These are phyloP conservation scores for Acacia concinna DNA, from an alignment of 331 rosid genomes.

Conservation along the genomic window DNA sequence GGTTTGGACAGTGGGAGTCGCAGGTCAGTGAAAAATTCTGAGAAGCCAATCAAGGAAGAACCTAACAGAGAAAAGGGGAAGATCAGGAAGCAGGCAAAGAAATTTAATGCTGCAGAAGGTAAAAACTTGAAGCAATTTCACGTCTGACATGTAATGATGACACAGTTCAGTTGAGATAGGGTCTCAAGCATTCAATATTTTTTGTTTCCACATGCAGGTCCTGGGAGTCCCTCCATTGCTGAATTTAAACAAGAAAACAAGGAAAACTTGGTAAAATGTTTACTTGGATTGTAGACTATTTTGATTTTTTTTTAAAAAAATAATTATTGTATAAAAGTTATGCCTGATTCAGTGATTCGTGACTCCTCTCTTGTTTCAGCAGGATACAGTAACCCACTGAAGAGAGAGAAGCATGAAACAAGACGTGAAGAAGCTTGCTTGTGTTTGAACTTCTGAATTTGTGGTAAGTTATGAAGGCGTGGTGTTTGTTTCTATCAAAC, in stretches of 20 bases:
- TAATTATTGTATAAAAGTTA: background rate
- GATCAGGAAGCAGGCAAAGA: conserved; percentile 48
- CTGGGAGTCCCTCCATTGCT: conserved; percentile 20
- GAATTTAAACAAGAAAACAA: conserved; percentile 63
- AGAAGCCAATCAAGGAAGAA: conserved; percentile 51
- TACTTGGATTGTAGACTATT: background rate
- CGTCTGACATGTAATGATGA: background rate
- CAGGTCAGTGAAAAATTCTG: conserved; percentile 46
- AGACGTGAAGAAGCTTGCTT: conserved; percentile 36
- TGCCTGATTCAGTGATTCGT: background rate
- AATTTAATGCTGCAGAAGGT: conserved; percentile 51
- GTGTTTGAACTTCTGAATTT: conserved; percentile 15
- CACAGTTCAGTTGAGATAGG: background rate
- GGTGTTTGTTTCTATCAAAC: conserved; percentile 27
- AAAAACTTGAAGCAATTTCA: conserved; percentile 5
- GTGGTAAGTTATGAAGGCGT: conserved; percentile 4
- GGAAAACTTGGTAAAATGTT: conserved; percentile 67
- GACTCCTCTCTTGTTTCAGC: background rate
- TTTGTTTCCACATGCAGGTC: conserved; percentile 29
- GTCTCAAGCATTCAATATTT: background rate
- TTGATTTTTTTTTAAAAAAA: too few relatives aligned
- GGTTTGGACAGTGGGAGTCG: conserved; percentile 39
- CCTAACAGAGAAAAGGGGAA: conserved; percentile 27
- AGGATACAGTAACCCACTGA: conserved; percentile 57
- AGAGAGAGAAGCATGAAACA: conserved; percentile 38